Base-by-base conservation (phyloP, 108 stramenopile genomes). In the Cyclotella kingstonii region DNA sequence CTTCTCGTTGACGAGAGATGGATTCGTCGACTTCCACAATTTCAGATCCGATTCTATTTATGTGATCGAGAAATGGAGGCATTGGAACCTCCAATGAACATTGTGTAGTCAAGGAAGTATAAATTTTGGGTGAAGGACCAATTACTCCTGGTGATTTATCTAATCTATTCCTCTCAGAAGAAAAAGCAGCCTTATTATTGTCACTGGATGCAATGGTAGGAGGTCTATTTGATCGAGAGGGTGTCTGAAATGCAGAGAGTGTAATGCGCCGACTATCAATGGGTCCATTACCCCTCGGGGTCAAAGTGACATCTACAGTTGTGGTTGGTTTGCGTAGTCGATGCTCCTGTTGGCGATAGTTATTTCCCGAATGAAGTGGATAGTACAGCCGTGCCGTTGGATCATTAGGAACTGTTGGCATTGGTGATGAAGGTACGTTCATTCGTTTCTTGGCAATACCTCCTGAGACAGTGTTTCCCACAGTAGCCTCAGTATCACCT, bases 361-460 rank as follows among this genome's bases (percentile, higher is more conserved):
- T 57, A 51, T 49, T 36, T 2, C 60, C 53, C 25, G 42, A 47
- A 22, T 60, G 60, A 27, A 42, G 23, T 26, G 28, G 31, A 47
- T 72, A 63, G 63, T 72, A 72, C 70, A 72, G 35, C 34, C 47
- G 43, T 41, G 61, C 70, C 3, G 56, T 59, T 17, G 70, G 70
- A 50, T 72, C 70, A 45, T 50, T 28, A 10, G 54, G 61, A 41
- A 46, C 26, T 22, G 39, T 50, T 1, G 62, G 56, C 15, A 47
- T 39, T 0, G 52, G 55, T 12, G 66, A 58, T 27, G 45, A n/a
- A 15, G 28, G 34, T 14, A 39, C 43, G 40, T 52, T 27, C 30
- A 42, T 43, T 25, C 62, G 36, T 49, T 72, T 63, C 55, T 63
- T 63, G 41, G 55, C 49, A 57, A 51, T 53, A 23, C 39, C 11